Percentiles rank a stretch among this genome's conserved stretches.
phyloP scores from a whole-genome alignment of 495 filamentous ascomycete species.

The Lasiosphaeria miniovina region DNA sequence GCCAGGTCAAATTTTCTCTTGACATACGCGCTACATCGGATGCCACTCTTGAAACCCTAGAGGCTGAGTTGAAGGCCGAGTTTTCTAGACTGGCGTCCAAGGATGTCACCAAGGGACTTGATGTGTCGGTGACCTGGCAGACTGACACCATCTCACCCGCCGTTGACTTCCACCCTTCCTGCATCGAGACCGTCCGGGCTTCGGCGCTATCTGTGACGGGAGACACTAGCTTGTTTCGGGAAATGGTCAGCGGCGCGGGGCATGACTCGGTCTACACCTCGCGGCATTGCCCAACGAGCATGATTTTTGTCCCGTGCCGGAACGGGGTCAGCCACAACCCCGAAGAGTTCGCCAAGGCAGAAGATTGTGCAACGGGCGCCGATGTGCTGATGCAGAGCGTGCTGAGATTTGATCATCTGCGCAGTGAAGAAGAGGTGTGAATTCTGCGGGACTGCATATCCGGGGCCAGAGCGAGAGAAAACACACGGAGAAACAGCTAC shows the following conservation, averaged over 20 bases:
- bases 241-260: constrained; percentile 54
- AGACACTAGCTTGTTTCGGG: constrained; percentile 33
- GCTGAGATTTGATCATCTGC: constrained; percentile 35
- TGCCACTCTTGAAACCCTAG: constrained; percentile 53
- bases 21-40: constrained; percentile 67
- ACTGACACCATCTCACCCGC: constrained; percentile 62
- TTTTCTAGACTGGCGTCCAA: constrained; percentile 29
- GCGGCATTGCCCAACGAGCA: constrained; percentile 43
- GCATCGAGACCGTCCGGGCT: constrained; percentile 61
- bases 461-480: too few species aligned
- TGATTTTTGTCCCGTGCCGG: constrained; percentile 51
- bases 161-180: constrained; percentile 66
- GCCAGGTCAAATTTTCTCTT: constrained; percentile 63
- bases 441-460: too few species aligned
- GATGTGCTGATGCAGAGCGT: constrained; percentile 39
- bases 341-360: constrained; percentile 45
- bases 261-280: constrained; percentile 56
- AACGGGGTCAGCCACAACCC: constrained; percentile 49
- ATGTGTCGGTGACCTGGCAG: constrained; percentile 30
- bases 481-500: too few species aligned
- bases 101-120: constrained; percentile 30
- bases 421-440: background rate
- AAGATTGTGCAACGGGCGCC: constrained; percentile 40
- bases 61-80: constrained; percentile 32
- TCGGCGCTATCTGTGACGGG: constrained; percentile 55